These are phyloP conservation scores for Nepenthes gracilis DNA, from an alignment of 148 eudicot genomes.

Conservation along the genomic window DNA sequence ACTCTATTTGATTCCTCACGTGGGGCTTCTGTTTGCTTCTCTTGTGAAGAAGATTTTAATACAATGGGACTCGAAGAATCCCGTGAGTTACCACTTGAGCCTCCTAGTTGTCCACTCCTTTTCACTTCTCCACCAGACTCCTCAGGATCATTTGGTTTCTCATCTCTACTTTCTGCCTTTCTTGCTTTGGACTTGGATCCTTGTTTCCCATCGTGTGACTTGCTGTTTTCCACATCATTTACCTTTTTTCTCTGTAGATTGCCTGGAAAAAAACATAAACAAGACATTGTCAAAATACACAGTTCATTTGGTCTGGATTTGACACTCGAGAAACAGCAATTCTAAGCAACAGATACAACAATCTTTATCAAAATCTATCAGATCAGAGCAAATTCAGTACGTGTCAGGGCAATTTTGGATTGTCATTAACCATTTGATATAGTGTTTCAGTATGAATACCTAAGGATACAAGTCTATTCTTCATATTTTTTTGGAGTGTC, in stretches of 20 bases:
- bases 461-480: too few relatives aligned
- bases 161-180: constrained; percentile 12
- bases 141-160: constrained; percentile 25
- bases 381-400: too few relatives aligned
- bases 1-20: constrained; percentile 17
- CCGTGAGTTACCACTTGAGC: neutral
- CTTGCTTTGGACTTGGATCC: constrained; percentile 13
- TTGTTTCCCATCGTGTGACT: constrained; percentile 21
- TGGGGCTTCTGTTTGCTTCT: constrained; percentile 14
- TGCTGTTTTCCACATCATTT: constrained; percentile 19
- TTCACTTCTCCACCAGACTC: constrained; percentile 25
- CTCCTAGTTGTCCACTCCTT: neutral
- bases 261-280: constrained; percentile 14
- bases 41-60: constrained; percentile 15
- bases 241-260: constrained; percentile 19
- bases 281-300: too few relatives aligned
- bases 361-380: too few relatives aligned
- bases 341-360: too few relatives aligned
- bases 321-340: too few relatives aligned
- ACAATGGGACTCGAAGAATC: constrained; percentile 9
- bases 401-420: too few relatives aligned
- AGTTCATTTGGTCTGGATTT: too few relatives aligned
- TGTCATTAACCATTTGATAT: too few relatives aligned
- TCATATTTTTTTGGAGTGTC: too few relatives aligned
- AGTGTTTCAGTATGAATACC: too few relatives aligned